These are phyloP conservation scores for Rubus parviflorus DNA, from an alignment of 306 rosid genomes.

Conservation along the genomic window DNA sequence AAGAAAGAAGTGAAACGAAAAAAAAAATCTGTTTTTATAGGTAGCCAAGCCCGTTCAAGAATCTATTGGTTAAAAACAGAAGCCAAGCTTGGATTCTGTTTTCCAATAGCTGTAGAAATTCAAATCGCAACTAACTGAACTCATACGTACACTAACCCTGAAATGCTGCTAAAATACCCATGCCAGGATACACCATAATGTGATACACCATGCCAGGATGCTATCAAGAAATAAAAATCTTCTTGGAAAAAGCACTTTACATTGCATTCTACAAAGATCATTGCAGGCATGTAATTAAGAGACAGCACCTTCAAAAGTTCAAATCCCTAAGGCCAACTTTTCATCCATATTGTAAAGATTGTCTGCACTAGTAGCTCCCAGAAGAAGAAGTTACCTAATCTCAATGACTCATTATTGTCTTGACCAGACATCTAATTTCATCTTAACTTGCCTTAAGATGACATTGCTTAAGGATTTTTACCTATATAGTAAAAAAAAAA, in stretches of 20 bases:
- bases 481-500: conserved; percentile 51
- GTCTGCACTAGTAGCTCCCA: conserved; percentile 78
- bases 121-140: no score
- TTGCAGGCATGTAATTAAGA: conserved; percentile 12
- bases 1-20: no score
- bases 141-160: no score
- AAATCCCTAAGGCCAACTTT: conserved; percentile 97
- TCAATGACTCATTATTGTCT: conserved; percentile 48
- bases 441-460: conserved; percentile 78
- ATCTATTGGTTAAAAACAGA: no score
- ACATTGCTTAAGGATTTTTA: conserved; percentile 78
- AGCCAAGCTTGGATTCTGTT: no score
- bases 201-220: not conserved
- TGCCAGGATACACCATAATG: no score
- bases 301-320: conserved; percentile 38
- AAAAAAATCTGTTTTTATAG: no score
- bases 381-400: conserved; percentile 48
- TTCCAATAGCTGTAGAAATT: no score
- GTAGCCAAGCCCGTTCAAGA: no score
- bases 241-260: not conserved
- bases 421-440: conserved; percentile 68
- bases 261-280: conserved; percentile 14
- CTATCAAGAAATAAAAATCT: not conserved
- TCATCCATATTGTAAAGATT: conserved; percentile 93
- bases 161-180: no score